Percentiles rank a stretch among this genome's conserved stretches.
Conservation (phyloP, 148 eudicot species). For the Agrostemma githago region DNA sequence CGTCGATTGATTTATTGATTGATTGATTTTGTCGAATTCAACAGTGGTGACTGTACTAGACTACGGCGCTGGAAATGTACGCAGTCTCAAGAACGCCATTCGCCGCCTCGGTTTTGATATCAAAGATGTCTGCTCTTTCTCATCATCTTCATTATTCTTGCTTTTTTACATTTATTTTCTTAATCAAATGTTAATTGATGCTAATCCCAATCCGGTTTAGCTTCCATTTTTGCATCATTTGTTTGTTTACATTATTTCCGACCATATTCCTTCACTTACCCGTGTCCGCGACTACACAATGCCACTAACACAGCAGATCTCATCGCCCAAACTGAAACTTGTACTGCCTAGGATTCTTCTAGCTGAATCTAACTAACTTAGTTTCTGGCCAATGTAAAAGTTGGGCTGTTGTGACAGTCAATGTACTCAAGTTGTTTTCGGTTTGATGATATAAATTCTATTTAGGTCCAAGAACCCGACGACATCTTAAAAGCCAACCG, state of each 20-base stretch:
- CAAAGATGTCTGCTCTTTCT: constrained; percentile 46
- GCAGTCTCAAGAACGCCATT: constrained; percentile 84
- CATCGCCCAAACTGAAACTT: neutral
- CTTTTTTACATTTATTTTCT: no score
- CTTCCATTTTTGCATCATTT: neutral
- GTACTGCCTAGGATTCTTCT: neutral
- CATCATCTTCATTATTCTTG: neutral
- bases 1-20: neutral
- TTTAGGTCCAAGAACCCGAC: constrained; percentile 70
- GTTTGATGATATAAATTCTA: neutral
- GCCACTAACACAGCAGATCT: no score
- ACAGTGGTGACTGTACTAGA: constrained; percentile 89
- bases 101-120: constrained; percentile 64
- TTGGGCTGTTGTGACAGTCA: neutral
- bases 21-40: neutral
- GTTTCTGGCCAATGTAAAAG: neutral
- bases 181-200: no score
- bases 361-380: neutral
- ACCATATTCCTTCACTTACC: no score
- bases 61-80: constrained; percentile 97
- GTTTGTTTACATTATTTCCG: no score
- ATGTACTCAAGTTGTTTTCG: neutral
- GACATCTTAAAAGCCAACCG: constrained; percentile 83
- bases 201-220: neutral
- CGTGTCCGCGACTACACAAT: no score